Conservation (phyloP, 495 filamentous ascomycete genomes). For the Penicillium verhagenii region DNA sequence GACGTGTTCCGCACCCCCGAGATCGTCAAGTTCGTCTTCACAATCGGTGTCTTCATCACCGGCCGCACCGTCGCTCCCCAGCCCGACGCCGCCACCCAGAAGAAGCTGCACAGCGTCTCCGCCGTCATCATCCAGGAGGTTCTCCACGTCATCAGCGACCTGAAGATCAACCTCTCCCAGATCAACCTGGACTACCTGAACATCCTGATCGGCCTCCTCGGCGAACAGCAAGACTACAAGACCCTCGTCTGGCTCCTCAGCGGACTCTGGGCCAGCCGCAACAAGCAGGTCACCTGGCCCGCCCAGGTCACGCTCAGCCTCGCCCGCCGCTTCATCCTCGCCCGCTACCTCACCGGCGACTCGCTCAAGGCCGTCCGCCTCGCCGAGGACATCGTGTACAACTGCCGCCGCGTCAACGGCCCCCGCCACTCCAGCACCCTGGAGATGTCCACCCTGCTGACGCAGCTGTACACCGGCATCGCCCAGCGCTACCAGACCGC, state of each 20-base stretch:
- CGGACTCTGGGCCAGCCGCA: constrained; percentile 36
- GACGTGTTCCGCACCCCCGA: constrained; percentile 22
- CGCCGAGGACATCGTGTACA: constrained; percentile 44
- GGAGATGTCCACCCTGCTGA: constrained; percentile 39
- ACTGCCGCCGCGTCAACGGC: constrained; percentile 41
- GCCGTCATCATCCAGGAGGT: constrained; percentile 24
- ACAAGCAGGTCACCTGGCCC: constrained; percentile 22
- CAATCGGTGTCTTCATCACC: constrained; percentile 27
- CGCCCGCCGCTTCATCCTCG: constrained; percentile 38
- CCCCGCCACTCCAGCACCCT: constrained; percentile 32
- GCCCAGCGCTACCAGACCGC: constrained; percentile 32
- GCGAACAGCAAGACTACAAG: constrained; percentile 38
- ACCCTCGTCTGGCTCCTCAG: constrained; percentile 36
- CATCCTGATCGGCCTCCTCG: constrained; percentile 34
- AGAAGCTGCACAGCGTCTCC: constrained; percentile 24
- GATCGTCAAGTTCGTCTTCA: constrained; percentile 32
- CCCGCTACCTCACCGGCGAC: constrained; percentile 35
- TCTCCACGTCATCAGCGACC: constrained; percentile 22
- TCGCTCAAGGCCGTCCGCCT: constrained; percentile 32
- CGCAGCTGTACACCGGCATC: constrained; percentile 40
- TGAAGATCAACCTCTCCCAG: constrained; percentile 30
- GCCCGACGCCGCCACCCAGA: constrained; percentile 17
- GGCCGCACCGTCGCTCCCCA: constrained; percentile 18
- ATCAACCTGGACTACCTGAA: constrained; percentile 33
- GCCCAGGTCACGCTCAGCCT: constrained; percentile 31